phyloP scores from a whole-genome alignment of 495 filamentous ascomycete species.

The Talaromyces stipitatus region DNA sequence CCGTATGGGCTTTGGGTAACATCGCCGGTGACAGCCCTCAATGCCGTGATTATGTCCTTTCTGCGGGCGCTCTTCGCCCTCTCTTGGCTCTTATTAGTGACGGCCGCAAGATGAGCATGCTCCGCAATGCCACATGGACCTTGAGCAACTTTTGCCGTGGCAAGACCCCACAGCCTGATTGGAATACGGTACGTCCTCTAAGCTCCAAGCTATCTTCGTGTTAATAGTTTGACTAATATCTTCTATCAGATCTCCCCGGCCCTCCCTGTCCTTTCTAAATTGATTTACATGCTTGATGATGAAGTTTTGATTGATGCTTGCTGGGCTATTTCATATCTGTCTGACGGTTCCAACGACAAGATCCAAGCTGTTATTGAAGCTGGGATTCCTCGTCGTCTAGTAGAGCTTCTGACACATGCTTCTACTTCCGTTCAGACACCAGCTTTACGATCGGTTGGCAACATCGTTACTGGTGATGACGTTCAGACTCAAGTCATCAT shows the following conservation, averaged over 20 bases:
- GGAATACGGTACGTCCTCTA: conserved; percentile 64
- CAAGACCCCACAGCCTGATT: conserved; percentile 98
- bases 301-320: conserved; percentile 98
- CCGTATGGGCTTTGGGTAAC: conserved; percentile 98
- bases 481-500: conserved; percentile 99
- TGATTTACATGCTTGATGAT: conserved; percentile 97
- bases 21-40: conserved; percentile 98
- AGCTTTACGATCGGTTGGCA: conserved; percentile 92
- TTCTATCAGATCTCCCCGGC: conserved; percentile 79
- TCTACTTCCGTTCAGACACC: conserved; percentile 98
- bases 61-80: conserved; percentile 82
- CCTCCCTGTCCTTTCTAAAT: conserved; percentile 91
- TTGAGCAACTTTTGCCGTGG: conserved; percentile 99
- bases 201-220: not conserved
- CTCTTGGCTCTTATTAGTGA: conserved; percentile 85
- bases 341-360: conserved; percentile 98
- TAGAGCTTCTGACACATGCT: conserved; percentile 97
- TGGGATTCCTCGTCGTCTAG: conserved; percentile 91
- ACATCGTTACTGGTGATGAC: conserved; percentile 98
- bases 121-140: conserved; percentile 98
- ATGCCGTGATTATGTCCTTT: conserved; percentile 92
- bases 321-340: conserved; percentile 99
- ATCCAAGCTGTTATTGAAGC: conserved; percentile 99
- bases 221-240: conserved; percentile 12
- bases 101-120: conserved; percentile 98